Percentiles rank a stretch among this genome's conserved stretches.
Evolutionary conservation across 345 rosid genomes (phyloP).

Genomic region (Lepidium didymum): DNA sequence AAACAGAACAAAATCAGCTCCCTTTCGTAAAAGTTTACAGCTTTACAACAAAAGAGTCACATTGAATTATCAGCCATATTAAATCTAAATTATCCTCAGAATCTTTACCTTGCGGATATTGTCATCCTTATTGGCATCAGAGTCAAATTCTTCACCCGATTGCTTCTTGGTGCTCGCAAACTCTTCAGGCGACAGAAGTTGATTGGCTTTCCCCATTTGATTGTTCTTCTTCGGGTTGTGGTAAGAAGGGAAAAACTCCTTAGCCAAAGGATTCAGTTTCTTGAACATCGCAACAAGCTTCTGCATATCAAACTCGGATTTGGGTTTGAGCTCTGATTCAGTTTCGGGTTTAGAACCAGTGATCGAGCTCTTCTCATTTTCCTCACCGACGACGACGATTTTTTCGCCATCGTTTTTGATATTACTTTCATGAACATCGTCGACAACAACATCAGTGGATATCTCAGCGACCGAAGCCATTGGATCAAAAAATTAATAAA

Average conservation of each 20-base stretch:
- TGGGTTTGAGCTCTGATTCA: conserved; percentile 42
- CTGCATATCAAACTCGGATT: conserved; percentile 55
- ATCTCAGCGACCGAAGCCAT: conserved; percentile 77
- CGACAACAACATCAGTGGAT: conserved; percentile 19
- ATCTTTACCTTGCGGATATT: conserved; percentile 7
- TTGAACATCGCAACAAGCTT: conserved; percentile 77
- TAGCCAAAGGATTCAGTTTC: conserved; percentile 78
- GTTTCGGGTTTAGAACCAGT: conserved; percentile 32
- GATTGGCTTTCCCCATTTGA: conserved; percentile 17
- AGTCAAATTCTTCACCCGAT: conserved; percentile 22
- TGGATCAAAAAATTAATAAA: conserved; percentile 19
- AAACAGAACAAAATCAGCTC: not conserved
- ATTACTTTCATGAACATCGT: conserved; percentile 37
- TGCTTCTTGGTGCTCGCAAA: conserved; percentile 28
- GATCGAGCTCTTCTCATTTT: conserved; percentile 23
- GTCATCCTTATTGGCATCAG: conserved; percentile 27
- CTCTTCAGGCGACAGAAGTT: conserved; percentile 27
- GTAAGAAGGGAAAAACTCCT: conserved; percentile 75
- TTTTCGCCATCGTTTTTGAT: conserved; percentile 14
- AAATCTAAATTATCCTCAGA: not conserved
- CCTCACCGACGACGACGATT: not conserved
- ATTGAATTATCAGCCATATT: not conserved
- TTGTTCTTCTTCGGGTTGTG: conserved; percentile 28
- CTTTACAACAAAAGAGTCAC: not conserved
- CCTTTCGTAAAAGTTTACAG: not conserved